These are phyloP conservation scores for Ustilago shanxiensis DNA, from an alignment of 1,284 basidiomycete species.

Conservation along the genomic window DNA sequence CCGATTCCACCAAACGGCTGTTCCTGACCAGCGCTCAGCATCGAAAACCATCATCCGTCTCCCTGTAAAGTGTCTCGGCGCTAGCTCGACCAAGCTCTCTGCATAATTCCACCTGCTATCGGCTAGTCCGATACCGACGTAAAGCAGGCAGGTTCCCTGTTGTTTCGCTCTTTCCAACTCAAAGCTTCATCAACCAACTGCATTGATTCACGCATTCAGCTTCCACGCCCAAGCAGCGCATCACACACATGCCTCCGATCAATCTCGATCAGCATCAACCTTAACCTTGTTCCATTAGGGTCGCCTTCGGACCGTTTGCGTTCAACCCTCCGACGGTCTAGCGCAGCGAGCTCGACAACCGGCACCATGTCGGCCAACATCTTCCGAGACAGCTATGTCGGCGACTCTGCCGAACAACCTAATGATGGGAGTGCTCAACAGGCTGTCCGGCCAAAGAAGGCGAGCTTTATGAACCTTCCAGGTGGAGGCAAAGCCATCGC, in stretches of 20 bases:
- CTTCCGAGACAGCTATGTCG: slow-evolving; percentile 47
- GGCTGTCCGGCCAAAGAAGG: slow-evolving; percentile 11
- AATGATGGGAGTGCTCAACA: neutral
- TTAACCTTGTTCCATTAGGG: neutral
- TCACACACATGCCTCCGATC: neutral
- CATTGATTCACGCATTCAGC: neutral
- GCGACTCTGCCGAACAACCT: neutral
- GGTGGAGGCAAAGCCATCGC: slow-evolving; percentile 54
- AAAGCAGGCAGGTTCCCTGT: neutral
- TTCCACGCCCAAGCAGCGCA: neutral
- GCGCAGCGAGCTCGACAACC: neutral
- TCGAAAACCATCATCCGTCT: neutral
- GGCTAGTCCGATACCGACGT: neutral
- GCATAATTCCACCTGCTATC: neutral
- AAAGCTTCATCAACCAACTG: neutral
- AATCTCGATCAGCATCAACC: neutral
- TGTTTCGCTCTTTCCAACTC: neutral
- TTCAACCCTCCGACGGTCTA: neutral
- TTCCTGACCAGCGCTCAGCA: neutral
- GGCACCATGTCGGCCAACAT: slow-evolving; percentile 46
- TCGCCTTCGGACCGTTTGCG: slow-evolving; percentile 4
- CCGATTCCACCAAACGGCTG: neutral
- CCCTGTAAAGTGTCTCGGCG: neutral
- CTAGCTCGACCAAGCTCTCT: neutral
- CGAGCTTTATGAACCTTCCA: slow-evolving; percentile 34